Percentiles rank a stretch among this genome's conserved stretches.
phyloP scores from a whole-genome alignment of 768 basidiomycete species.

The Trametopsis cervina region DNA sequence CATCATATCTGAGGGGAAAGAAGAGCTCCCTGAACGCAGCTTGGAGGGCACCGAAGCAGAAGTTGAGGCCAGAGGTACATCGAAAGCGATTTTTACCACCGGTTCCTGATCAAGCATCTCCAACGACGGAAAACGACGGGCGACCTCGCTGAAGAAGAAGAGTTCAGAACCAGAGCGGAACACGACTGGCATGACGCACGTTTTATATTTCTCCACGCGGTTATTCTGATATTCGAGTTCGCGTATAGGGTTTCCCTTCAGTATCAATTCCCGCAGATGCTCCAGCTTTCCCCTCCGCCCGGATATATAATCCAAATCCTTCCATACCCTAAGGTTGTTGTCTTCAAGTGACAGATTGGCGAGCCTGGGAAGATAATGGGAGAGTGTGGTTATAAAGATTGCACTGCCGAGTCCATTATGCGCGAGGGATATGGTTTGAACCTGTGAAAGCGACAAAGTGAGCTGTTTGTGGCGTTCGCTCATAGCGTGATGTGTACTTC shows the following conservation, averaged over 20 bases:
- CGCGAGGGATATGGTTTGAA: slow-evolving; percentile 80
- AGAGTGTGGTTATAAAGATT: slow-evolving; percentile 49
- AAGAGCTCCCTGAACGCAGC: slow-evolving; percentile 46
- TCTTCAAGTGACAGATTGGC: slow-evolving; percentile 76
- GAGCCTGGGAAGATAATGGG: slow-evolving; percentile 72
- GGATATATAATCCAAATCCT: slow-evolving; percentile 62
- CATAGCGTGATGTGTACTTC: slow-evolving; percentile 51
- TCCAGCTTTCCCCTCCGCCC: slow-evolving; percentile 51
- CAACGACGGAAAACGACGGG: slow-evolving; percentile 73
- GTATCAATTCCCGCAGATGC: slow-evolving; percentile 64
- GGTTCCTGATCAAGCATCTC: slow-evolving; percentile 81
- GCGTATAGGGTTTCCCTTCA: slow-evolving; percentile 71
- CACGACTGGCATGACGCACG: slow-evolving; percentile 35
- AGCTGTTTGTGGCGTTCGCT: no score
- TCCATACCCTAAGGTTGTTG: slow-evolving; percentile 63
- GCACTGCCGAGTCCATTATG: slow-evolving; percentile 65
- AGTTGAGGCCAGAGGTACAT: slow-evolving; percentile 51
- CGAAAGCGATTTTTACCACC: slow-evolving; percentile 75
- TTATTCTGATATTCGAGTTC: slow-evolving; percentile 51
- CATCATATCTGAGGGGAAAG: slow-evolving; percentile 73
- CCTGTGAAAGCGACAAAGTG: slow-evolving; percentile 34
- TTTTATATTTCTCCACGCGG: slow-evolving; percentile 57
- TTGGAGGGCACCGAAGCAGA: slow-evolving; percentile 27
- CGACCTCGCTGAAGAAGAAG: slow-evolving; percentile 54
- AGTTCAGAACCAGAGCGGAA: background rate